Evolutionary conservation across 768 basidiomycete genomes (phyloP).

Genomic region (Macrolepiota albuminosa): DNA sequence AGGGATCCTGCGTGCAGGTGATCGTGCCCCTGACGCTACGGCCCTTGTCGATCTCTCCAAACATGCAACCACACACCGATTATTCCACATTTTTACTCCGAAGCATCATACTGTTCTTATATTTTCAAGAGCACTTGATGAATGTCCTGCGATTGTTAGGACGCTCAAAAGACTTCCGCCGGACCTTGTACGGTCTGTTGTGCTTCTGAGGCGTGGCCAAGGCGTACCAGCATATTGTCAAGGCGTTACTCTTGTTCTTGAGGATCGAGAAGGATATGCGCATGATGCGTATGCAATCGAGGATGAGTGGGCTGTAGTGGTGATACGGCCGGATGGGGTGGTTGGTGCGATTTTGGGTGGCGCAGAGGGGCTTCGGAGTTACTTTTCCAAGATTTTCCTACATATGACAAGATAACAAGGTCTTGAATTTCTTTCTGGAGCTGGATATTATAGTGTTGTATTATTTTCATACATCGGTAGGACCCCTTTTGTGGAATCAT

Average conservation of each 20-base stretch:
- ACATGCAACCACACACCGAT: slow-evolving; percentile 2
- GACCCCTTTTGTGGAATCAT: neutral
- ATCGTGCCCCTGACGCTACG: slow-evolving; percentile 41
- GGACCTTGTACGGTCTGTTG: slow-evolving; percentile 20
- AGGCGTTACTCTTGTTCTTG: slow-evolving; percentile 25
- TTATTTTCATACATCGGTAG: neutral
- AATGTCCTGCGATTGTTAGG: slow-evolving; percentile 14
- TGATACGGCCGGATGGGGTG: slow-evolving; percentile 43
- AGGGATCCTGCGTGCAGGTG: slow-evolving; percentile 31
- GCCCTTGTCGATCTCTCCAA: slow-evolving; percentile 21
- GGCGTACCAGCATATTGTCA: slow-evolving; percentile 22
- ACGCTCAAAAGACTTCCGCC: slow-evolving; percentile 17
- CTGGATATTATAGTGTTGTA: neutral
- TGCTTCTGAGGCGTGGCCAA: slow-evolving; percentile 22
- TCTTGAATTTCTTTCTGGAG: neutral
- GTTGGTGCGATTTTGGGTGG: slow-evolving; percentile 35
- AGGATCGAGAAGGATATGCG: slow-evolving; percentile 27
- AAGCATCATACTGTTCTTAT: slow-evolving; percentile 37
- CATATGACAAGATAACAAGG: neutral
- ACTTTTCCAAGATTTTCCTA: slow-evolving; percentile 28
- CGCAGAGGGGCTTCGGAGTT: slow-evolving; percentile 24
- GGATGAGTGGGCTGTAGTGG: slow-evolving; percentile 27
- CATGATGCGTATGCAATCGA: slow-evolving; percentile 31
- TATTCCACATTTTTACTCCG: slow-evolving; percentile 32
- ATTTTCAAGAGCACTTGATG: slow-evolving; percentile 23